Evolutionary conservation across 768 basidiomycete species (phyloP).

Genomic region (Russula abietina): DNA sequence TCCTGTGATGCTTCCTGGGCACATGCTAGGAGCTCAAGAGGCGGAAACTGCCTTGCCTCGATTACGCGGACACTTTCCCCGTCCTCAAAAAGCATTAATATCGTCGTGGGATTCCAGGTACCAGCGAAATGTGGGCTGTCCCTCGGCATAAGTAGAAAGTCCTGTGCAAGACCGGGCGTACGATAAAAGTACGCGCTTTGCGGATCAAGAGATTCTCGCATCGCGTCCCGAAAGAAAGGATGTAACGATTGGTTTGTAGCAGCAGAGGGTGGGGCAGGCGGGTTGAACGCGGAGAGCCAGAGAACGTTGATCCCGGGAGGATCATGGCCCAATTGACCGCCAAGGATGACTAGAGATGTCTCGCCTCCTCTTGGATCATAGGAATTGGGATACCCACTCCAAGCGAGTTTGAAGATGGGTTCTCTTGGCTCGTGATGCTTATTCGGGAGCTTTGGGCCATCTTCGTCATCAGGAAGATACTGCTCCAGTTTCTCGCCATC

Average conservation of each 20-base stretch:
- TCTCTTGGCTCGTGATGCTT: constrained; percentile 40
- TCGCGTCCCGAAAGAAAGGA: constrained; percentile 50
- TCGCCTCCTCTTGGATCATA: constrained; percentile 61
- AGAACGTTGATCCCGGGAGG: constrained; percentile 60
- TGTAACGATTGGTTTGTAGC: constrained; percentile 29
- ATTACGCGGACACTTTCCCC: constrained; percentile 44
- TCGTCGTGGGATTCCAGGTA: constrained; percentile 59
- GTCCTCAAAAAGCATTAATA: constrained; percentile 55
- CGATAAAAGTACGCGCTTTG: constrained; percentile 51
- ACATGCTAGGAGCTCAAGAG: constrained; percentile 36
- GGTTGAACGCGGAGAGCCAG: constrained; percentile 61
- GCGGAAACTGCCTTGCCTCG: constrained; percentile 69
- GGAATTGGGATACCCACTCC: constrained; percentile 71
- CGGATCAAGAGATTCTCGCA: constrained; percentile 52
- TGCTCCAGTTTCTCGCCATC: constrained; percentile 44
- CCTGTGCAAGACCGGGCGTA: constrained; percentile 57
- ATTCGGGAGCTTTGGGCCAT: constrained; percentile 23
- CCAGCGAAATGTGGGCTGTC: constrained; percentile 63
- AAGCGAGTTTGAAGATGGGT: constrained; percentile 81
- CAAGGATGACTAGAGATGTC: constrained; percentile 68
- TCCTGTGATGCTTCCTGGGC: neutral
- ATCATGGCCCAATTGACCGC: constrained; percentile 56
- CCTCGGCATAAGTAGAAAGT: constrained; percentile 72
- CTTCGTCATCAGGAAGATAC: constrained; percentile 29
- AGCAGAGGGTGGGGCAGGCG: constrained; percentile 38